Evolutionary conservation across 2,329 filamentous ascomycete genomes (phyloP).

Genomic region (Diaporthe citrichinensis): DNA sequence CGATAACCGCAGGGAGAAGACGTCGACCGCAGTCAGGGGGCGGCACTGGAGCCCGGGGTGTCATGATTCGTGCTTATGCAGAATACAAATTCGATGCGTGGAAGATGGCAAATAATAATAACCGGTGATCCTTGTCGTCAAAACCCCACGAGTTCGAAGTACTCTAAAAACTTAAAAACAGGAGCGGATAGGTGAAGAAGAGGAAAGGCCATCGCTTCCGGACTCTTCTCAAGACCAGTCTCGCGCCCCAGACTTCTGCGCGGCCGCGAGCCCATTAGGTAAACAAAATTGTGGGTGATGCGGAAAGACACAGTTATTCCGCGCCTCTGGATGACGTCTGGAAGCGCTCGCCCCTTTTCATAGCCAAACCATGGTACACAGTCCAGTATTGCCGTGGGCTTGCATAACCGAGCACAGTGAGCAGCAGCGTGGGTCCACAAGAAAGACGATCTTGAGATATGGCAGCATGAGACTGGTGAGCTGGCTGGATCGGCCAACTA

Average conservation of each 20-base stretch:
- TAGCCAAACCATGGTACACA: background rate
- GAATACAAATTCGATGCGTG: conserved; percentile 23
- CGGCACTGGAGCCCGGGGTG: background rate
- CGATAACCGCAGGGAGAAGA: conserved; percentile 43
- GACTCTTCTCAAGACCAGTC: background rate
- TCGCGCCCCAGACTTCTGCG: conserved; percentile 14
- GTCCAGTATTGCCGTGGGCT: conserved; percentile 2
- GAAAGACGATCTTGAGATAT: background rate
- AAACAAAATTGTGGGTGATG: conserved; percentile 16
- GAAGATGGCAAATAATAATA: background rate
- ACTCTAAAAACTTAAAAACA: background rate
- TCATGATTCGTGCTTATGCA: conserved; percentile 25
- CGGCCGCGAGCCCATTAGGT: conserved; percentile 27
- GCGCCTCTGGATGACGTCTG: conserved; percentile 23
- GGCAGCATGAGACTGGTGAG: background rate
- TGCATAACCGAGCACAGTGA: conserved; percentile 16
- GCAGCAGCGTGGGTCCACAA: background rate
- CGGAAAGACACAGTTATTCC: conserved; percentile 14
- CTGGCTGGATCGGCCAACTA: background rate
- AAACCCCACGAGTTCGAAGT: conserved; percentile 7
- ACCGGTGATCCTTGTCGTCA: background rate
- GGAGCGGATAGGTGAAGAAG: background rate
- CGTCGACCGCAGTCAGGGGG: conserved; percentile 38
- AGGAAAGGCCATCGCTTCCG: background rate
- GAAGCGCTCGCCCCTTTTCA: conserved; percentile 28